These are phyloP conservation scores for Saturnispora dispora DNA, from an alignment of 805 yeast species.

Conservation along the genomic window DNA sequence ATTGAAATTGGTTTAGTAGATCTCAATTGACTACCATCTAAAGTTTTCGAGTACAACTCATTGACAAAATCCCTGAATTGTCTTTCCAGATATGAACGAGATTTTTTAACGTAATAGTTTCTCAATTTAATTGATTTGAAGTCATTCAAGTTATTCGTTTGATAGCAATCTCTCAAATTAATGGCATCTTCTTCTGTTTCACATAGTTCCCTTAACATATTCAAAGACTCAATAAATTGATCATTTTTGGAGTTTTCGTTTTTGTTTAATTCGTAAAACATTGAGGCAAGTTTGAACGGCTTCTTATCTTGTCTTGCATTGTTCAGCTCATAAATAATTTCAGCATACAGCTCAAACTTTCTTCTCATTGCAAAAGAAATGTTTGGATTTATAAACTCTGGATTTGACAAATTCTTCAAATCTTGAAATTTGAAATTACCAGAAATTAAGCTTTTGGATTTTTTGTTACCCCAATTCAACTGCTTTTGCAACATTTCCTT, in stretches of 20 bases:
- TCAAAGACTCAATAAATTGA: constrained; percentile 70
- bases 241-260: constrained; percentile 54
- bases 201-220: constrained; percentile 45
- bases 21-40: constrained; percentile 3
- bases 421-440: constrained; percentile 25
- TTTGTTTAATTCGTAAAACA: constrained; percentile 51
- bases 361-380: constrained; percentile 31
- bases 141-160: constrained; percentile 23
- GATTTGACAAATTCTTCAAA: not conserved
- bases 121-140: constrained; percentile 30
- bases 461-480: constrained; percentile 24
- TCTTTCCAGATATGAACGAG: constrained; percentile 54
- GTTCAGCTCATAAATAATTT: constrained; percentile 60
- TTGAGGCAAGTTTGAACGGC: constrained; percentile 49
- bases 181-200: constrained; percentile 28
- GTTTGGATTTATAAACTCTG: constrained; percentile 11
- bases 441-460: constrained; percentile 22
- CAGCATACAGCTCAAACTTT: constrained; percentile 69
- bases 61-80: constrained; percentile 76
- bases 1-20: not conserved
- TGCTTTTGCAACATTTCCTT: constrained; percentile 18
- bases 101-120: constrained; percentile 40
- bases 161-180: constrained; percentile 18
- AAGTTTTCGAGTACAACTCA: constrained; percentile 34
- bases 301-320: constrained; percentile 49